Evolutionary conservation across 768 basidiomycete genomes (phyloP).

Genomic region (Candolleomyces efflorescens): DNA sequence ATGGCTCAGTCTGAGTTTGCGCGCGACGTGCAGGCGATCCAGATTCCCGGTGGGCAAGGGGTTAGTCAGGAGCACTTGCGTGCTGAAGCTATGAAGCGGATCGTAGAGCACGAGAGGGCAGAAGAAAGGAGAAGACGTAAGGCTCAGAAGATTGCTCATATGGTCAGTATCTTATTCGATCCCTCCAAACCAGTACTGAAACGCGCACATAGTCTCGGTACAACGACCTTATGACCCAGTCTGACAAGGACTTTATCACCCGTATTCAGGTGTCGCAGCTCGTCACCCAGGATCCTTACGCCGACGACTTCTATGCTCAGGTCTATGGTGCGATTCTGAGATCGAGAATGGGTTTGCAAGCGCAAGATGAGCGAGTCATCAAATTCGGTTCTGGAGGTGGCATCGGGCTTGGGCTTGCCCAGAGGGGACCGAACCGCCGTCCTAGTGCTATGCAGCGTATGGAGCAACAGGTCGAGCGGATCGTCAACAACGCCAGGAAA

Average conservation of each 20-base stretch:
- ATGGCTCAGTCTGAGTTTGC: conserved; percentile 68
- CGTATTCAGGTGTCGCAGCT: conserved; percentile 98
- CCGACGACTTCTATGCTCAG: conserved; percentile 98
- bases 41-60: conserved; percentile 23
- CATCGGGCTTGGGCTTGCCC: conserved; percentile 76
- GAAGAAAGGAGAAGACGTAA: conserved; percentile 80
- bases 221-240: conserved; percentile 95
- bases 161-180: conserved; percentile 45
- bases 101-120: conserved; percentile 85
- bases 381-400: conserved; percentile 83
- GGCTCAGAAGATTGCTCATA: conserved; percentile 83
- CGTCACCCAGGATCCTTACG: conserved; percentile 94
- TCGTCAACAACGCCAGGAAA: conserved; percentile 87
- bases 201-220: conserved; percentile 68
- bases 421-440: conserved; percentile 63
- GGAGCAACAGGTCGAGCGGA: conserved; percentile 93
- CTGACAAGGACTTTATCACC: conserved; percentile 99
- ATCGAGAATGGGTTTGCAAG: conserved; percentile 69
- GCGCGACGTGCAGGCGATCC: conserved; percentile 50
- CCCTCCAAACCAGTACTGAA: neutral
- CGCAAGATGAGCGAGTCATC: conserved; percentile 73
- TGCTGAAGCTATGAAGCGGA: conserved; percentile 81
- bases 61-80: conserved; percentile 68
- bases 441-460: conserved; percentile 89
- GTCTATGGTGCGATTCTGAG: conserved; percentile 86